Evolutionary conservation across 164 flowering plant genomes (phyloP), one percentile per base, ranked within the genome.

Genomic region (Euptelea pleiosperma): DNA sequence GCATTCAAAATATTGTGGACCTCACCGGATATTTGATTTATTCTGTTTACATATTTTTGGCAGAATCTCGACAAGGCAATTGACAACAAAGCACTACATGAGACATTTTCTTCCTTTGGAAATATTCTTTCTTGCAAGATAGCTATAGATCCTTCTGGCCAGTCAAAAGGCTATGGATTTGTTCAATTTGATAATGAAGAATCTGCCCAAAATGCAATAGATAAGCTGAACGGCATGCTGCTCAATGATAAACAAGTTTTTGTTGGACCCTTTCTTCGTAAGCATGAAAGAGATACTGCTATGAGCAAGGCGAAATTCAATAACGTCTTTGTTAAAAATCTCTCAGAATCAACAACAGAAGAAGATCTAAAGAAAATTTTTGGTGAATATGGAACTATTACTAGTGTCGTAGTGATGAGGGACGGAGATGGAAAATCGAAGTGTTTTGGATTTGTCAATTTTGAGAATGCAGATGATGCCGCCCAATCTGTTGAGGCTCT

Each of bases 61-160:
- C 80, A 87, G 94, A 84, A 84, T 60, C 64, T 87, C 71, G 94
- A 84, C 72, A 87, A 77, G 70, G 73, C 85, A 8, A 82, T 80
- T 66, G 93, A 84, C 67, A 71, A 82, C 82, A 86, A 86, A 61
- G 87, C 83, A 12, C 73, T 82, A 5, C 78, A 77, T 59, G 89
- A 86, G 6, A 86, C 89, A n/a, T 86, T 84, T 65, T 84, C 87
- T 63, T 43, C 76, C 41, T 84, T 84, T 64, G 93, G 93, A 3
- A 76, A 58, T 58, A 79, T 84, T 64, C 70, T 79, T 14, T 86
- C 93, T 2, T 86, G 93, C 78, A 86, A 82, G 72, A 68, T 86
- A 33, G 84, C 86, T 31, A 77, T 78, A 25, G 87, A 84, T 70
- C 49, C 66, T 35, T 72, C 75, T 56, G 89, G 86, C 16, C 86